phyloP scores from a whole-genome alignment of 2,329 filamentous ascomycete genomes.

The Aspergillus sp. region DNA sequence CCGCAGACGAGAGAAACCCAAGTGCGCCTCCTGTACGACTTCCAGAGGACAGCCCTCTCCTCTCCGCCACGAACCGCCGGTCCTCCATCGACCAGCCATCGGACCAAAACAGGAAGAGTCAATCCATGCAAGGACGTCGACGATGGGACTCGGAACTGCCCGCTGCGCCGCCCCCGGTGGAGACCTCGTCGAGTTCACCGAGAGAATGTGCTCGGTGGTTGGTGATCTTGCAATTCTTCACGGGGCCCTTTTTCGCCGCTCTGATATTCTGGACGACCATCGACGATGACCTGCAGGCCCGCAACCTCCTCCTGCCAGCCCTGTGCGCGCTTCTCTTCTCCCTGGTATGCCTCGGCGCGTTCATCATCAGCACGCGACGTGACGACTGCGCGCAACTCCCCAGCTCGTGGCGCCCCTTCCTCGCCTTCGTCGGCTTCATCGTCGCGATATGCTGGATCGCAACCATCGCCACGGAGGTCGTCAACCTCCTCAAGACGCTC shows the following conservation, averaged over 20 bases:
- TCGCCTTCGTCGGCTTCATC: constrained; percentile 86
- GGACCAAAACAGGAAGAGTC: constrained; percentile 16
- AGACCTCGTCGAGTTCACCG: constrained; percentile 23
- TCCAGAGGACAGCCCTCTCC: constrained; percentile 35
- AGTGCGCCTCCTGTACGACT: constrained; percentile 28
- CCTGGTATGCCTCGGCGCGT: constrained; percentile 60
- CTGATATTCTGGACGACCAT: constrained; percentile 64
- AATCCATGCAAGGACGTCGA: constrained; percentile 10
- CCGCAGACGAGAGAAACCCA: constrained; percentile 16
- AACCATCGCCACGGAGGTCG: constrained; percentile 91
- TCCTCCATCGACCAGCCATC: constrained; percentile 7
- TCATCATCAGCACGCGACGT: constrained; percentile 63
- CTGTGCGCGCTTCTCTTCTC: constrained; percentile 68
- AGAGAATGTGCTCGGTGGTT: constrained; percentile 89
- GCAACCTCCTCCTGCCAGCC: constrained; percentile 55
- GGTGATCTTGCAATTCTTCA: constrained; percentile 78
- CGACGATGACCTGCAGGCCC: constrained; percentile 54
- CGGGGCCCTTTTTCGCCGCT: constrained; percentile 78
- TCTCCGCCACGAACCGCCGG: constrained; percentile 20
- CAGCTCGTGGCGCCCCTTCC: constrained; percentile 70
- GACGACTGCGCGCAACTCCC: constrained; percentile 53
- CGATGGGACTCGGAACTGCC: constrained; percentile 42
- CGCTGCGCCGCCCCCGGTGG: constrained; percentile 21
- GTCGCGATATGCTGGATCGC: constrained; percentile 96
- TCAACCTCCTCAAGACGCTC: constrained; percentile 87